These are phyloP conservation scores for Yarrowia yakushimensis DNA, from an alignment of 805 yeast species.

Conservation along the genomic window DNA sequence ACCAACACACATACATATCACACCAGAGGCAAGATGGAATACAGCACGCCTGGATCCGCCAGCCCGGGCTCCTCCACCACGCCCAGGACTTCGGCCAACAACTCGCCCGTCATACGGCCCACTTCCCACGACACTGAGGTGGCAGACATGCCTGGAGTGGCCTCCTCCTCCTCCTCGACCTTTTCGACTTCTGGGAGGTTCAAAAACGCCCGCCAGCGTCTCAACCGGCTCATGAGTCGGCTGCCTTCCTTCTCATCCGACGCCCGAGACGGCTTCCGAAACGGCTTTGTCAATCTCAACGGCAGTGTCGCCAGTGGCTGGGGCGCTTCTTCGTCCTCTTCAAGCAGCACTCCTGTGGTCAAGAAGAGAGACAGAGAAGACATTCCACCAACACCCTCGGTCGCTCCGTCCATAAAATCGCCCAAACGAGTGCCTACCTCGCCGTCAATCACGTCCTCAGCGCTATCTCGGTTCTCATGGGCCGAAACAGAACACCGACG, in stretches of 20 bases:
- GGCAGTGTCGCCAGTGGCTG: conserved; percentile 2
- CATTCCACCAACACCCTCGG: background rate
- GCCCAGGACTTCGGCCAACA: background rate
- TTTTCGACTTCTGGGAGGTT: conserved; percentile 9
- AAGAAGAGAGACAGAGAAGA: background rate
- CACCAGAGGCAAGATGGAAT: background rate
- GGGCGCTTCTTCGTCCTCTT: background rate
- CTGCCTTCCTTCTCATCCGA: conserved; percentile 6
- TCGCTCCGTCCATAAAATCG: background rate
- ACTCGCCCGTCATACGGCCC: conserved; percentile 5
- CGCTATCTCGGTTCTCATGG: conserved; percentile 1
- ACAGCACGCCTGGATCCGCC: background rate
- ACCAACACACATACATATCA: background rate
- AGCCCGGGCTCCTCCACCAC: background rate
- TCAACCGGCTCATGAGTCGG: conserved; percentile 6
- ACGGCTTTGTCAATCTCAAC: conserved; percentile 8
- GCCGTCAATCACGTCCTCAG: conserved; percentile 2
- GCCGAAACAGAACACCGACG: conserved; percentile 9
- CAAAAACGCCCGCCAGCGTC: conserved; percentile 11
- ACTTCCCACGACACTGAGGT: background rate
- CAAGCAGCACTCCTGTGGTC: background rate
- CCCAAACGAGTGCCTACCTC: background rate
- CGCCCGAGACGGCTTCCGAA: background rate
- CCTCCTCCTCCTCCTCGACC: conserved; percentile 1
- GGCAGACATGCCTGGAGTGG: background rate